Conservation (phyloP, 2,329 filamentous ascomycete genomes). For the Fusarium siculi region DNA sequence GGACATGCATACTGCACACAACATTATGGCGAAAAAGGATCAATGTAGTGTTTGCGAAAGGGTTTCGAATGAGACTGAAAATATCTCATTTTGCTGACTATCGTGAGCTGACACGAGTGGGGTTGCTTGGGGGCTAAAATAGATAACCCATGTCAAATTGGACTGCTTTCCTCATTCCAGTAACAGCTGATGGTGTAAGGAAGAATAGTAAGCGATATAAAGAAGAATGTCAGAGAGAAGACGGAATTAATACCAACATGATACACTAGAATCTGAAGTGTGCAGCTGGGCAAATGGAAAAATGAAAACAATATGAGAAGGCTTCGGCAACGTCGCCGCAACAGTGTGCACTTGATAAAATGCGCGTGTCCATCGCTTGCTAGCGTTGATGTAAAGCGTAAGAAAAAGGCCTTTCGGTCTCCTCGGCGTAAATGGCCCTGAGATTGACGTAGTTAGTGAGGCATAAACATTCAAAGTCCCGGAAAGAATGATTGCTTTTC, state of each 20-base stretch:
- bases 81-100: not conserved
- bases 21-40: rapidly evolving
- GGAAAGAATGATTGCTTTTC: not conserved
- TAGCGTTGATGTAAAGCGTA: too few relatives aligned
- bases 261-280: not conserved
- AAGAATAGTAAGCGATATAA: not conserved
- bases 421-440: rapidly evolving
- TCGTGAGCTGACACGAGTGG: not conserved
- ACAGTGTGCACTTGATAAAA: too few relatives aligned
- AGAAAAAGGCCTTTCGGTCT: not conserved
- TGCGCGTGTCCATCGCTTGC: too few relatives aligned
- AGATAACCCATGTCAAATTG: not conserved
- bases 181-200: not conserved
- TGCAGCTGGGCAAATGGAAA: too few relatives aligned
- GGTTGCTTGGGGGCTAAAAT: not conserved
- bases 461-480: not conserved
- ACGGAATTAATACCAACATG: too few relatives aligned
- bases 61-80: not conserved
- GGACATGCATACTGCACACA: not conserved
- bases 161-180: not conserved
- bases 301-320: not conserved
- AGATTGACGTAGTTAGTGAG: not conserved
- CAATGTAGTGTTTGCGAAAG: rapidly evolving
- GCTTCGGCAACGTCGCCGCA: not conserved
- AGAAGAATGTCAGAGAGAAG: too few relatives aligned